Percentiles rank a stretch among this genome's conserved stretches.
Evolutionary conservation across 2,329 filamentous ascomycete genomes (phyloP).

Genomic region (Phaeomoniella chlamydospora): DNA sequence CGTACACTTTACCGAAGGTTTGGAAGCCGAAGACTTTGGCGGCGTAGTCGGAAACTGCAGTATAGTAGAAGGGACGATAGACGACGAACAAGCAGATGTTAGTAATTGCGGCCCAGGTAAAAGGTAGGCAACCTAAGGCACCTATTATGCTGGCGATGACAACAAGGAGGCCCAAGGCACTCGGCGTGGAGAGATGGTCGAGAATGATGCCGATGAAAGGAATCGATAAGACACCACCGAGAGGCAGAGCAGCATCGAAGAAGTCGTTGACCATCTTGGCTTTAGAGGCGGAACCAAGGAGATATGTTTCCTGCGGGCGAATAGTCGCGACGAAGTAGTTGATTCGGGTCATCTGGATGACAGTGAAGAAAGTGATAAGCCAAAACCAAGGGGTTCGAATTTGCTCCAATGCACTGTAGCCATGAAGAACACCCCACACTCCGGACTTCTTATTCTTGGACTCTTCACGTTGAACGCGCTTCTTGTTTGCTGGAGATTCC

Average conservation of each 20-base stretch:
- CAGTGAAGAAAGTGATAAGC: conserved; percentile 68
- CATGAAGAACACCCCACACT: conserved; percentile 79
- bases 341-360: conserved; percentile 65
- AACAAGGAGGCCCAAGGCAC: conserved; percentile 58
- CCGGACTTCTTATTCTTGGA: conserved; percentile 54
- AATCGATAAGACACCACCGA: conserved; percentile 71
- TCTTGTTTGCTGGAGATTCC: conserved; percentile 47
- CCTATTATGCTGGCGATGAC: conserved; percentile 60
- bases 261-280: conserved; percentile 64
- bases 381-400: conserved; percentile 72
- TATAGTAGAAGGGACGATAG: conserved; percentile 13
- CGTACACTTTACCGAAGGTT: conserved; percentile 90
- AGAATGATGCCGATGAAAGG: conserved; percentile 74
- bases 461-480: conserved; percentile 47
- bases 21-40: conserved; percentile 87
- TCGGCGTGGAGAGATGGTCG: conserved; percentile 59
- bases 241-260: conserved; percentile 72
- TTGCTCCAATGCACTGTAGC: conserved; percentile 54
- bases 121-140: conserved; percentile 57
- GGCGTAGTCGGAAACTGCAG: conserved; percentile 49
- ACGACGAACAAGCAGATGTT: conserved; percentile 56
- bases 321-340: conserved; percentile 90
- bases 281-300: conserved; percentile 47
- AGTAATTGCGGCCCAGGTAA: conserved; percentile 52
- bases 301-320: conserved; percentile 62